Percentiles rank a stretch among this genome's conserved stretches.
These are phyloP conservation scores for Pistacia atlantica DNA, from an alignment of 345 rosid genomes.

Conservation along the genomic window DNA sequence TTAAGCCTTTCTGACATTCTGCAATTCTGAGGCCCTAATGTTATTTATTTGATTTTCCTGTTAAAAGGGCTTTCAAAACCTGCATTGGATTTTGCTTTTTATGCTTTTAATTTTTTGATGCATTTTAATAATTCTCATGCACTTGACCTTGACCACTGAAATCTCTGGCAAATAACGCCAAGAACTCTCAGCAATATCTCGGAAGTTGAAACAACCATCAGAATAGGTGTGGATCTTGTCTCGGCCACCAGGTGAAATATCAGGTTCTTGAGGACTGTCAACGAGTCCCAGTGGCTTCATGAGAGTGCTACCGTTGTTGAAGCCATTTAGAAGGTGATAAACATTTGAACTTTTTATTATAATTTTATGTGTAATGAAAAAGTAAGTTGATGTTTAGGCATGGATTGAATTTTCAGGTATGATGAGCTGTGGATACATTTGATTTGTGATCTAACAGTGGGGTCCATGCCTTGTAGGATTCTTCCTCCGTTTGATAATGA, in stretches of 20 bases:
- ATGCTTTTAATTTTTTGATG: no score
- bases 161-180: constrained; percentile 31
- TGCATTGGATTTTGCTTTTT: no score
- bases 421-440: constrained; percentile 97
- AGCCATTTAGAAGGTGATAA: constrained; percentile 69
- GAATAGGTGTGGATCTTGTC: constrained; percentile 62
- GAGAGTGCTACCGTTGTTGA: constrained; percentile 46
- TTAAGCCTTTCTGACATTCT: constrained; percentile 28
- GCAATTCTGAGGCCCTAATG: constrained; percentile 31
- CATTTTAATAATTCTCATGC: no score
- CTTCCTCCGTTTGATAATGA: no score
- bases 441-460: constrained; percentile 71
- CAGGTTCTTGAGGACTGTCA: constrained; percentile 41
- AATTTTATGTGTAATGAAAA: background rate
- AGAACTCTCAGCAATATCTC: constrained; percentile 70
- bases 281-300: constrained; percentile 58
- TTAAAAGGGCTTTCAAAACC: background rate
- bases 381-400: constrained; percentile 16
- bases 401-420: constrained; percentile 48
- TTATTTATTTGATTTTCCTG: background rate
- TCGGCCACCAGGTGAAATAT: constrained; percentile 67
- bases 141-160: no score
- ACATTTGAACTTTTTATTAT: background rate
- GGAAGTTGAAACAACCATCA: constrained; percentile 43
- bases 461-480: constrained; percentile 58